Evolutionary conservation across 208 protist genomes (phyloP), one percentile per base, ranked within the genome.

Genomic region (Crithidia sp.): DNA sequence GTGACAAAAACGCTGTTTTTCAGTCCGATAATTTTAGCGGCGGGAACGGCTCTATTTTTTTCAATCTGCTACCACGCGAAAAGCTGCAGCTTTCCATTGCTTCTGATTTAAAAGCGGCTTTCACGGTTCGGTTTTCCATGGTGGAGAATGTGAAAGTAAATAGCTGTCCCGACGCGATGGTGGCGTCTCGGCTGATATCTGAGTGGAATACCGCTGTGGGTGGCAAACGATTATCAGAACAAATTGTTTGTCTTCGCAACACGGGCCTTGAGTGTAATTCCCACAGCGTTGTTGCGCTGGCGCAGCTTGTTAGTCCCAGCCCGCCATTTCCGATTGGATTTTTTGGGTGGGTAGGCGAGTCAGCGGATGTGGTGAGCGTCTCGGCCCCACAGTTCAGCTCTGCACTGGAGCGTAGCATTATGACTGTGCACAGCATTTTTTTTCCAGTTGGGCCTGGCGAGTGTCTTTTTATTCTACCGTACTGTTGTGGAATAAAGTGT

Each of bases 81-180:
- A 53, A 71, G 44, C 57, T 91, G 12, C 88, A 93, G 71, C 50
- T 93, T 62, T 79, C 70, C 14, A 64, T 86, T 59, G 85, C 78
- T n/a, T 69, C 73, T 19, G 79, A 73, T 59, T 58, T 54, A 28
- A 40, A 82, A 83, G 52, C 69, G 8, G 54, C 63, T 65, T 19
- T 85, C 50, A 50, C 63, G 37, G 45, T 80, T 76, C 7, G 68
- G 68, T 50, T 62, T 43, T 50, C 82, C 67, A 65, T 66, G 52
- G 52, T 79, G 3, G 77, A 71, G n/a, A 74, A 62, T 17, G 67
- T 74, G 6, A 65, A 47, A 28, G 60, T 81, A 3, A 41, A 53
- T 53, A 61, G 63, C 19, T 62, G 88, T 67, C 67, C 72, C n/a
- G 65, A 79, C 16, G 55, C 47, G 19, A 72, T 79, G 69, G 14